Conservation (phyloP, 495 filamentous ascomycete species). For the Annulohypoxylon nitens region DNA sequence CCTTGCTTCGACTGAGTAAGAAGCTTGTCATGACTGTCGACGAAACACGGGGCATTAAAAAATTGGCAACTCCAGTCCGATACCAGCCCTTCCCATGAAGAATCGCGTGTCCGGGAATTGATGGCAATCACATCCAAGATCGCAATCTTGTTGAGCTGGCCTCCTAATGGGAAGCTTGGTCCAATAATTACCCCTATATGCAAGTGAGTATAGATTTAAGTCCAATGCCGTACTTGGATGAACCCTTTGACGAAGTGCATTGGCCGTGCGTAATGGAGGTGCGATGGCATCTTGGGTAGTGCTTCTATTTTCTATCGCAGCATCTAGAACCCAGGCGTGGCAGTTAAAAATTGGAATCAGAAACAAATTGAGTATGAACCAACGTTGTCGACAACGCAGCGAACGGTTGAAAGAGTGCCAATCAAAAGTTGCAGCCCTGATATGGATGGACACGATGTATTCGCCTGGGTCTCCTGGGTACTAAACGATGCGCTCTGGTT, state of each 20-base stretch:
- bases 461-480: slow-evolving; percentile 24
- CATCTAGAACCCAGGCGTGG: slow-evolving; percentile 46
- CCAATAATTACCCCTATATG: slow-evolving; percentile 43
- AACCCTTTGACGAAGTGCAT: slow-evolving; percentile 18
- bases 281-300: slow-evolving; percentile 38
- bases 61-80: slow-evolving; percentile 29
- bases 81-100: slow-evolving; percentile 3
- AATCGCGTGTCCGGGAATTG: slow-evolving; percentile 28
- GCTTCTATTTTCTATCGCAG: slow-evolving; percentile 39
- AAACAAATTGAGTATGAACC: slow-evolving; percentile 39
- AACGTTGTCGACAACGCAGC: slow-evolving; percentile 43
- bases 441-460: slow-evolving; percentile 23
- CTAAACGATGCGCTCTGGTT: slow-evolving; percentile 37
- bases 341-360: slow-evolving; percentile 43
- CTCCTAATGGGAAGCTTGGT: slow-evolving; percentile 17
- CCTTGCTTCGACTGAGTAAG: slow-evolving; percentile 27
- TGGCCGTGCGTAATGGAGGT: slow-evolving; percentile 42
- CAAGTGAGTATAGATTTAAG: slow-evolving; percentile 26
- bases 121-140: slow-evolving; percentile 47
- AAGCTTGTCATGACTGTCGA: slow-evolving; percentile 30
- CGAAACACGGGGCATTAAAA: slow-evolving; percentile 41
- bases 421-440: slow-evolving; percentile 29
- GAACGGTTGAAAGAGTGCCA: slow-evolving; percentile 21
- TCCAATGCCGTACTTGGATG: slow-evolving; percentile 28
- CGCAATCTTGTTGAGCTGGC: slow-evolving; percentile 40